These are phyloP conservation scores for Penicillium odoratum DNA, from an alignment of 495 filamentous ascomycete species.

Conservation along the genomic window DNA sequence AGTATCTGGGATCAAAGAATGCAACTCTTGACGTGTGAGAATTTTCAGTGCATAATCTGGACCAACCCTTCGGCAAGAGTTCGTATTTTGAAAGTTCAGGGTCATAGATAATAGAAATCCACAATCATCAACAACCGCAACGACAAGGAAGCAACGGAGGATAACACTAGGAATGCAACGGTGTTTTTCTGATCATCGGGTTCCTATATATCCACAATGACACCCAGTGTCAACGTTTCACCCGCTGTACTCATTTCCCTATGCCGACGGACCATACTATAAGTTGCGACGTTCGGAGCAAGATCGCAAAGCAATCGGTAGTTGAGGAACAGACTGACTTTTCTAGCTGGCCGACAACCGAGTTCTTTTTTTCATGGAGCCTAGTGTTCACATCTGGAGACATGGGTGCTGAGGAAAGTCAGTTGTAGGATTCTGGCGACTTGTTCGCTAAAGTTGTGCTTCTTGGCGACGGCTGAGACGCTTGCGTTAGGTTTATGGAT, in stretches of 20 bases:
- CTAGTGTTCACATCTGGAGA: conserved; percentile 81
- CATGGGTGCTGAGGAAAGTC: conserved; percentile 71
- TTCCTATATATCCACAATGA: conserved; percentile 81
- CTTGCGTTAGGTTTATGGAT: conserved; percentile 83
- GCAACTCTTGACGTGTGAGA: too few relatives aligned
- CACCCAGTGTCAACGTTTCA: conserved; percentile 78
- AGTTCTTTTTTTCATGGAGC: conserved; percentile 81
- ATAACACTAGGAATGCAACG: conserved; percentile 73
- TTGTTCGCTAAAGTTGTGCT: conserved; percentile 64
- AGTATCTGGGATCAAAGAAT: too few relatives aligned
- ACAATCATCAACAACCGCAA: conserved; percentile 79
- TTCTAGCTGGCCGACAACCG: conserved; percentile 70
- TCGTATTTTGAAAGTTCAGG: conserved; percentile 80
- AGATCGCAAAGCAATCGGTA: conserved; percentile 72
- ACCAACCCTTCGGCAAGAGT: conserved; percentile 70
- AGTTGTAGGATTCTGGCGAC: conserved; percentile 66
- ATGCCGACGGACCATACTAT: conserved; percentile 63
- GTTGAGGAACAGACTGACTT: conserved; percentile 66
- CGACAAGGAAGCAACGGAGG: conserved; percentile 73
- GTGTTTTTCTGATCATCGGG: conserved; percentile 63
- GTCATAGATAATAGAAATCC: conserved; percentile 62
- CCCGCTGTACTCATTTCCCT: conserved; percentile 75
- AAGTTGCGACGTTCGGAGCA: conserved; percentile 66
- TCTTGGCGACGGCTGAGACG: conserved; percentile 56
- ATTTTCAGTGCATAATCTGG: conserved; percentile 56